phyloP scores from a whole-genome alignment of 192 early-diverging fungal species.

The Backusella australiensis region DNA sequence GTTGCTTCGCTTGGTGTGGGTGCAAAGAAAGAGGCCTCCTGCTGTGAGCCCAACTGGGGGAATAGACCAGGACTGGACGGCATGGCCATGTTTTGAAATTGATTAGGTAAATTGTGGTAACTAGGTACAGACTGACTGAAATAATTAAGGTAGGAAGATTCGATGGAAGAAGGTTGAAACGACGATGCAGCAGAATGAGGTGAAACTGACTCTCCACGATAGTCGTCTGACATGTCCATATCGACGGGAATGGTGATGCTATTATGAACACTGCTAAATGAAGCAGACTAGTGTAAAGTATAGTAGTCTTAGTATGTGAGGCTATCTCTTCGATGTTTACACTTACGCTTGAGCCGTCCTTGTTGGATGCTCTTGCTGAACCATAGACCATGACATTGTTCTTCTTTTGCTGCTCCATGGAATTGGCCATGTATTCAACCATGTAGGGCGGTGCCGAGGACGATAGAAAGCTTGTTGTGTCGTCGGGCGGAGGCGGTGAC shows the following conservation, averaged over 20 bases:
- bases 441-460: slow-evolving; percentile 40
- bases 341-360: background rate
- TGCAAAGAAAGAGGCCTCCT: slow-evolving; percentile 4
- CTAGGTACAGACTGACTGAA: slow-evolving; percentile 17
- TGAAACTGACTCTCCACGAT: slow-evolving; percentile 1
- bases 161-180: slow-evolving; percentile 16
- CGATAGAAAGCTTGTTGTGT: slow-evolving; percentile 32
- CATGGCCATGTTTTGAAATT: slow-evolving; percentile 10
- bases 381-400: slow-evolving; percentile 27
- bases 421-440: background rate
- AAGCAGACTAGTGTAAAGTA: background rate
- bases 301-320: too few species aligned
- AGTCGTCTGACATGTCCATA: slow-evolving; percentile 13
- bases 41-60: slow-evolving; percentile 1
- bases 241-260: slow-evolving; percentile 21
- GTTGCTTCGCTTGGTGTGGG: slow-evolving; percentile 1
- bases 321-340: background rate
- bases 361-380: slow-evolving; percentile 13
- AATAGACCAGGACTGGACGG: slow-evolving; percentile 8
- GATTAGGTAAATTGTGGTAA: slow-evolving; percentile 7
- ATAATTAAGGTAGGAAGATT: slow-evolving; percentile 4
- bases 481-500: slow-evolving; percentile 30
- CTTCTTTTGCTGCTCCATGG: background rate
- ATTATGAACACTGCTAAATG: background rate
- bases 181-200: slow-evolving; percentile 9